Conservation (phyloP, 805 yeast genomes). For the Candida jianshihensis region DNA sequence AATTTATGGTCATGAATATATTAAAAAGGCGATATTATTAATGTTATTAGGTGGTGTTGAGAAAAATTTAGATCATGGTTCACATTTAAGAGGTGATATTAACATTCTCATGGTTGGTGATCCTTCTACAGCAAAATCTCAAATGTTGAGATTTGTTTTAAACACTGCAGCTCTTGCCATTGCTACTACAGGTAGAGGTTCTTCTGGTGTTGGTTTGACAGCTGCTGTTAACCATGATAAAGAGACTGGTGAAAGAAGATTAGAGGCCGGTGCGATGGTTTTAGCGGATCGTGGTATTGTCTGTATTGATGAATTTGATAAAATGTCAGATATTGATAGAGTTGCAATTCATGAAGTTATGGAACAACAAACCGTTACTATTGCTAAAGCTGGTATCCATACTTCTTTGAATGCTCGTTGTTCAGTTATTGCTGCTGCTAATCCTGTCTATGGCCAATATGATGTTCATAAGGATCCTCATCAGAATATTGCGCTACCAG, state of each 20-base stretch:
- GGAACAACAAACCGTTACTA: slow-evolving; percentile 99
- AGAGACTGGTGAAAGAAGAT: slow-evolving; percentile 93
- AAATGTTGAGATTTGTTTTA: slow-evolving; percentile 85
- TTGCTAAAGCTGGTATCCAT: slow-evolving; percentile 97
- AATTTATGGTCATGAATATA: slow-evolving; percentile 86
- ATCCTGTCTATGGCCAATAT: slow-evolving; percentile 94
- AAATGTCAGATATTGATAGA: slow-evolving; percentile 94
- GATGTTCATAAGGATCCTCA: slow-evolving; percentile 95
- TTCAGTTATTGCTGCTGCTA: slow-evolving; percentile 96
- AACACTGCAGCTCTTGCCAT: slow-evolving; percentile 94
- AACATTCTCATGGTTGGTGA: slow-evolving; percentile 96
- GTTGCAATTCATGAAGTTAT: slow-evolving; percentile 99
- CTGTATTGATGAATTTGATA: slow-evolving; percentile 98
- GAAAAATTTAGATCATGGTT: slow-evolving; percentile 88
- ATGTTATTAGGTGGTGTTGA: slow-evolving; percentile 94
- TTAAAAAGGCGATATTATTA: slow-evolving; percentile 83
- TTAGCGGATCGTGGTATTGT: slow-evolving; percentile 95
- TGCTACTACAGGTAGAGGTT: slow-evolving; percentile 98
- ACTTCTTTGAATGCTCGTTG: slow-evolving; percentile 95
- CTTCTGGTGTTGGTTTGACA: slow-evolving; percentile 99
- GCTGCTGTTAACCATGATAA: slow-evolving; percentile 96
- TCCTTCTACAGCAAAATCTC: slow-evolving; percentile 97
- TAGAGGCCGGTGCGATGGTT: slow-evolving; percentile 99
- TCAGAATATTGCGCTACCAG: slow-evolving; percentile 93
- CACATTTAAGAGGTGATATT: slow-evolving; percentile 97